Base-by-base conservation (phyloP, 176 grass and related monocot genomes). In the Oryza meyeriana region DNA sequence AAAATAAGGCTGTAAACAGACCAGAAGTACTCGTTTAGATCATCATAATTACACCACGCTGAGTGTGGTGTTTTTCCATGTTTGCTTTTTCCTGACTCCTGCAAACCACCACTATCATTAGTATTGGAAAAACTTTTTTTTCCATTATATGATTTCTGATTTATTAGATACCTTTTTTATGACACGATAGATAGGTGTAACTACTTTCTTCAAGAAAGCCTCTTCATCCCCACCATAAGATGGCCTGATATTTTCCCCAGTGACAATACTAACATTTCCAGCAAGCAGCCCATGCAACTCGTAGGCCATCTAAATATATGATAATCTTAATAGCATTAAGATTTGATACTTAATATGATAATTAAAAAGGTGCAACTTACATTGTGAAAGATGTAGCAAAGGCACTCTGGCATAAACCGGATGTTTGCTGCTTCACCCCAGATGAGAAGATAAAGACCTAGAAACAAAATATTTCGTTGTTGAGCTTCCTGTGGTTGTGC, bases 301-400 rank as follows among this genome's bases (percentile, higher is more conserved):
- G 82, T 94, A 98, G 82, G 92, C 95, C 95, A 98, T 94, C 92
- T 98, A 62, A 83, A 81, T 66, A 83, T 77, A 89, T 64, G 41
- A 70, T 78, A 65, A 27, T 55, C 27, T 76, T 78, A 61, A 72
- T 24, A 66, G 20, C 12, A 71, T 32, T 11, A 11, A 87, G 20
- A 12, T 80, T 66, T 68, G 62, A 7, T 71, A 71, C 30, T 66
- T 66, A 36, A 71, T 79, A 64, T 59, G 8, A 75, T 29, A 36
- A 58, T 47, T 65, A 38, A 61, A 18, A 74, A 83, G 74, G 25
- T 66, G 3, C 12, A 78, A 41, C 32, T 81, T 90, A 95, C 92
- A 88, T 98, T 93, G 79, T 98, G 95, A 82, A 98, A 98, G 35
- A 98, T 95, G 85, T 98, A 98, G 88, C 90, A 93, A 73, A 98